phyloP scores from a whole-genome alignment of 2,329 filamentous ascomycete genomes.

The Trichoderma breve region DNA sequence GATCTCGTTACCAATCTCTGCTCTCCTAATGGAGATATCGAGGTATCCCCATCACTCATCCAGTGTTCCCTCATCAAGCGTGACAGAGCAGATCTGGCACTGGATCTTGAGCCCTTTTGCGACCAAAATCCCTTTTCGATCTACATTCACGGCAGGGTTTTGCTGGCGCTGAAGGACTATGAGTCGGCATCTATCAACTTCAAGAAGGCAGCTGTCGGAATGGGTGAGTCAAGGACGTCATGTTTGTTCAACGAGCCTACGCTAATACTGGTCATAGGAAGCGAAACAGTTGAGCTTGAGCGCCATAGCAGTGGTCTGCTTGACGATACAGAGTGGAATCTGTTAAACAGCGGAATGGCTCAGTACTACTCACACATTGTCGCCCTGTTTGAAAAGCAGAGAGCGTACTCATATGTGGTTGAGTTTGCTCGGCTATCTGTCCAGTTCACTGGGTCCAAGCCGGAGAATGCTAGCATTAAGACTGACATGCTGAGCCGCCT shows the following conservation, averaged over 20 bases:
- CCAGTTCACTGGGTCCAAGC: slow-evolving; percentile 50
- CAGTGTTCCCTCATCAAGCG: slow-evolving; percentile 62
- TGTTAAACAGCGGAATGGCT: slow-evolving; percentile 69
- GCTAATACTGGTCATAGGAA: slow-evolving; percentile 36
- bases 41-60: slow-evolving; percentile 58
- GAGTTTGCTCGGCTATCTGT: slow-evolving; percentile 79
- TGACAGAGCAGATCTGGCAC: slow-evolving; percentile 58
- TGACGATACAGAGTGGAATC: slow-evolving; percentile 69
- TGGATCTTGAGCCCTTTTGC: slow-evolving; percentile 56
- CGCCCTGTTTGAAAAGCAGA: slow-evolving; percentile 73
- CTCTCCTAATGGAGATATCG: slow-evolving; percentile 63
- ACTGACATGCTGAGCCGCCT: slow-evolving; percentile 77
- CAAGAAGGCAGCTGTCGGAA: slow-evolving; percentile 75
- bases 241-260: background rate
- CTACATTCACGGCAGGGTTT: slow-evolving; percentile 82
- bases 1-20: slow-evolving; percentile 65
- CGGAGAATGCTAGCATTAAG: slow-evolving; percentile 45
- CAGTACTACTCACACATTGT: slow-evolving; percentile 87
- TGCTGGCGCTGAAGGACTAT: slow-evolving; percentile 71
- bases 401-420: slow-evolving; percentile 74
- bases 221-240: slow-evolving; percentile 58
- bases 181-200: slow-evolving; percentile 73
- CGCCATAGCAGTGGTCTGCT: slow-evolving; percentile 66
- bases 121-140: slow-evolving; percentile 61
- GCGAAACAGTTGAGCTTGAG: slow-evolving; percentile 45